Evolutionary conservation across 1,284 basidiomycete genomes (phyloP).

Genomic region (Austroboletus niveus): DNA sequence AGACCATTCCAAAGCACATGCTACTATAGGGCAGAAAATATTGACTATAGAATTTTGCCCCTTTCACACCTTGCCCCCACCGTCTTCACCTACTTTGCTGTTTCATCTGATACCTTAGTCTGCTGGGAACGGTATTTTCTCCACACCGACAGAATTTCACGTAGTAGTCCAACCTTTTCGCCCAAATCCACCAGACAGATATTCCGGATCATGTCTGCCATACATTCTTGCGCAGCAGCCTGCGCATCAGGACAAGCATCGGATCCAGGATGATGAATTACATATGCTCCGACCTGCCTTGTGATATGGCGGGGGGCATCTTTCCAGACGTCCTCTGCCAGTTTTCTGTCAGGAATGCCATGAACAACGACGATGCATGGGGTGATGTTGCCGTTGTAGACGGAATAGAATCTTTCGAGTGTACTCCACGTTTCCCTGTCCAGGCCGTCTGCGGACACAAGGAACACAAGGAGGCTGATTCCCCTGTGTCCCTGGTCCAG

Average conservation of each 20-base stretch:
- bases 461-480: slow-evolving; percentile 15
- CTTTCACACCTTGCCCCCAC: not conserved
- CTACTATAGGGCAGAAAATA: not conserved
- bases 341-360: slow-evolving; percentile 8
- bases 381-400: slow-evolving; percentile 16
- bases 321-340: slow-evolving; percentile 21
- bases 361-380: slow-evolving; percentile 22
- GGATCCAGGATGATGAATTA: slow-evolving; percentile 18
- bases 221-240: slow-evolving; percentile 6
- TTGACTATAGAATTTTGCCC: too few relatives aligned
- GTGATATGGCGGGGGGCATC: slow-evolving; percentile 11
- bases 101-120: not conserved
- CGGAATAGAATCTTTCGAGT: slow-evolving; percentile 17
- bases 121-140: slow-evolving; percentile 22
- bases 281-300: slow-evolving; percentile 9
- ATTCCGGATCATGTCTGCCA: slow-evolving; percentile 15
- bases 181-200: slow-evolving; percentile 20
- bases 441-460: slow-evolving; percentile 8
- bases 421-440: slow-evolving; percentile 11
- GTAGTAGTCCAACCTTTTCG: slow-evolving; percentile 18
- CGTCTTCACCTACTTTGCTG: not conserved
- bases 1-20: not conserved
- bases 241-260: slow-evolving; percentile 6
- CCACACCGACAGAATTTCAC: slow-evolving; percentile 20
- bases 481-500: slow-evolving; percentile 3